Percentiles rank a stretch among this genome's conserved stretches.
Conservation (phyloP, 2,329 filamentous ascomycete genomes). For the Trichoderma afroharzianum region DNA sequence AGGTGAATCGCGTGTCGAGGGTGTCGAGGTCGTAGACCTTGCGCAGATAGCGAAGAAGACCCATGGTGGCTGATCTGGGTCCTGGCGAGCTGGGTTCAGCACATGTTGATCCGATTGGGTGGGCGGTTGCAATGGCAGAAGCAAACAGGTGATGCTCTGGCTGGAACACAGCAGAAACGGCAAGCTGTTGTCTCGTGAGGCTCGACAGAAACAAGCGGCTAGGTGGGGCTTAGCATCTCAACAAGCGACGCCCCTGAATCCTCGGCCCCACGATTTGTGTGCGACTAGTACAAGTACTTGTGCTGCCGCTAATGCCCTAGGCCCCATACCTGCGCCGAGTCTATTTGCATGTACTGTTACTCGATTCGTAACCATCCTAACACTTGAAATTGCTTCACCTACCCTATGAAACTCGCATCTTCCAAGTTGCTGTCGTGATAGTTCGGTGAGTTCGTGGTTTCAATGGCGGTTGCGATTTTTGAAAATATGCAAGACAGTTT, state of each 20-base stretch:
- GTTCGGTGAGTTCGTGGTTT: background rate
- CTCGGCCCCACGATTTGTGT: constrained; percentile 9
- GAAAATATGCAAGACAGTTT: background rate
- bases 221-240: constrained; percentile 14
- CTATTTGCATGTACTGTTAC: background rate
- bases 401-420: background rate
- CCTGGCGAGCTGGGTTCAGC: background rate
- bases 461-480: background rate
- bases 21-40: constrained; percentile 63
- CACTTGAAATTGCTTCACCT: background rate
- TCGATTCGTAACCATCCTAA: background rate
- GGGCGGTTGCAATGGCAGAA: background rate
- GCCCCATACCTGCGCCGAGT: background rate
- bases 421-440: background rate
- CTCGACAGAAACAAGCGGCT: background rate
- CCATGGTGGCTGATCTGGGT: constrained; percentile 33
- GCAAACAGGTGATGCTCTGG: background rate
- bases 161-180: background rate
- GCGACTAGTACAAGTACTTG: background rate
- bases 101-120: constrained; percentile 19
- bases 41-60: constrained; percentile 41
- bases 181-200: constrained; percentile 14
- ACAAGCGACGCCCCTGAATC: constrained; percentile 15
- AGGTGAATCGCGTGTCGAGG: constrained; percentile 62
- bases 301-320: background rate